Evolutionary conservation across 305 asterid species (phyloP), one percentile per base, ranked within the genome.

Genomic region (Fraxinus albicans): DNA sequence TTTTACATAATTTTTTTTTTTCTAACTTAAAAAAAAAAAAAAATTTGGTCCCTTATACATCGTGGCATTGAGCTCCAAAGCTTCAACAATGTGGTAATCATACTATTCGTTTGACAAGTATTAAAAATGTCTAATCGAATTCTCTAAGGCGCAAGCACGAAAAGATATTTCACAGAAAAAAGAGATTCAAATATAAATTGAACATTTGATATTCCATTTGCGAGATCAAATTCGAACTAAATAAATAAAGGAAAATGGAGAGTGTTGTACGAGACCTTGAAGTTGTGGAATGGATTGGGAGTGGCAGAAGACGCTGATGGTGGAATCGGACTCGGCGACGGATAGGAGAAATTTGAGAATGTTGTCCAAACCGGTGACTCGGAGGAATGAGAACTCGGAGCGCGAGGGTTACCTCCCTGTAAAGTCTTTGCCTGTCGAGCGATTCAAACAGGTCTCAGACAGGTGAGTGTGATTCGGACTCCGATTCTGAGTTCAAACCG

Each of bases 321-420:
- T 92, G 29, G 87, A 83, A 76, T 95, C 98, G 5, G 95, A 92
- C 53, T 93, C 93, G 13, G 98, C 91, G 1, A 93, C 96, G 65
- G 96, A 91, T 88, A 91, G 90, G 89, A 96, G 98, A 82, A 94
- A 93, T 78, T 93, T 92, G 91, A 94, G 97, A 83, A 92, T 83
- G 90, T 89, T 84, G 21, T 93, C 94, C 81, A 94, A 94, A 31
- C 98, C 98, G 21, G 94, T 90, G 35, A 92, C 87, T 21, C 98
- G 94, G 86, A 96, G 94, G 89, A 96, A 94, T 29, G 98, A 94
- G 87, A 94, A 96, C 88, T 95, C 99, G 3, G 79, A 94, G 98
- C 2, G 95, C 99, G 76, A 94, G 96, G 1, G 97, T 93, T 15
- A 96, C 93, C 90, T 96, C 99, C 76, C 97, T 89, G 81, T 93